Conservation (phyloP, 2,329 filamentous ascomycete genomes). For the Grosmannia clavigera region DNA sequence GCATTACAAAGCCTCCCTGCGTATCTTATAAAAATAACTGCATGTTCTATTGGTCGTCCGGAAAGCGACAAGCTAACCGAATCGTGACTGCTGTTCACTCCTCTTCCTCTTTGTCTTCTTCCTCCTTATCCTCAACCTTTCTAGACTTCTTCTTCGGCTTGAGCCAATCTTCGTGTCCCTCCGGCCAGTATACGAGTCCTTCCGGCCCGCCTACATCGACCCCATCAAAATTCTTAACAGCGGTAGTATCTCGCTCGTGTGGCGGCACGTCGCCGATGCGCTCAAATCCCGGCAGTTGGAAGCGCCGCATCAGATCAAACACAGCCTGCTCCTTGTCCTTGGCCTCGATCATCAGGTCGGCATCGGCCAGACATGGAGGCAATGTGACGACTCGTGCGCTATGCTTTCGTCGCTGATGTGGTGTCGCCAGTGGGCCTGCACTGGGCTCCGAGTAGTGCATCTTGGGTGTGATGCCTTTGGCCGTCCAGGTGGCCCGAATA, state of each 20-base stretch:
- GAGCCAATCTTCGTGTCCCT: constrained; percentile 83
- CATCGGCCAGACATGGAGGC: constrained; percentile 68
- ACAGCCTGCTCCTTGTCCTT: constrained; percentile 98
- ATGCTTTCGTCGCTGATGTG: constrained; percentile 67
- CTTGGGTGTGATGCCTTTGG: constrained; percentile 79
- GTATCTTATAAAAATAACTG: too few species aligned
- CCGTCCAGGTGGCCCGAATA: constrained; percentile 72
- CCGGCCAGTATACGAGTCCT: constrained; percentile 78
- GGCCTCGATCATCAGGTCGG: constrained; percentile 98
- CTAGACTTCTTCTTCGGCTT: constrained; percentile 52
- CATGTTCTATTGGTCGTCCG: too few species aligned
- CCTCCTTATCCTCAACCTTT: too few species aligned
- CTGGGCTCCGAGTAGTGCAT: constrained; percentile 92
- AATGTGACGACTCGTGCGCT: constrained; percentile 65
- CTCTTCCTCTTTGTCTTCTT: too few species aligned
- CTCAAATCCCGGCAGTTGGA: constrained; percentile 70
- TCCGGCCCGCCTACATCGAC: constrained; percentile 78
- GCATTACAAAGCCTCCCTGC: too few species aligned
- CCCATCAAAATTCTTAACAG: constrained; percentile 34
- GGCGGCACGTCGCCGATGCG: constrained; percentile 67
- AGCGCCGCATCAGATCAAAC: constrained; percentile 83
- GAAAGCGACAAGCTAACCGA: too few species aligned
- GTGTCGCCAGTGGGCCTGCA: constrained; percentile 61
- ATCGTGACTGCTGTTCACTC: too few species aligned
- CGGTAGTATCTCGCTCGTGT: constrained; percentile 39